phyloP scores from a whole-genome alignment of 352 stramenopile species.

The Phytopythium sindhum region DNA sequence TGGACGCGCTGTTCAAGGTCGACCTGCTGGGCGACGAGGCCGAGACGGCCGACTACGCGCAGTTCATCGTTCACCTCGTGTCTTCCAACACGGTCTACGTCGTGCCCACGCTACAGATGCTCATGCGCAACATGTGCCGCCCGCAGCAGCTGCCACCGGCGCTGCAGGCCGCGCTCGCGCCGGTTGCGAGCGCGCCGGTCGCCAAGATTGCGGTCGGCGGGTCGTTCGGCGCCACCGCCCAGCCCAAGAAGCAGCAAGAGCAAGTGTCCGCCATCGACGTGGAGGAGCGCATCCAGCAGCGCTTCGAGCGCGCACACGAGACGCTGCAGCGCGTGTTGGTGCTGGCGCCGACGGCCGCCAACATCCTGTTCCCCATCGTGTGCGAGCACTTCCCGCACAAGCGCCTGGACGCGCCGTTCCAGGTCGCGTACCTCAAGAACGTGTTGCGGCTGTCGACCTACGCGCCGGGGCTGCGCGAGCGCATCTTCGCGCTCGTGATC shows the following conservation, averaged over 20 bases:
- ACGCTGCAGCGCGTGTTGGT: slow-evolving; percentile 63
- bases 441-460: slow-evolving; percentile 68
- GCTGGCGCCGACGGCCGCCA: slow-evolving; percentile 70
- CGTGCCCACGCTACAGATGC: slow-evolving; percentile 78
- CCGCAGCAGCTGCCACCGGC: slow-evolving; percentile 43
- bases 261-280: slow-evolving; percentile 21
- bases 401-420: slow-evolving; percentile 56
- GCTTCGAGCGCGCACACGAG: slow-evolving; percentile 58
- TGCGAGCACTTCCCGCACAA: slow-evolving; percentile 84
- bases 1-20: slow-evolving; percentile 85
- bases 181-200: slow-evolving; percentile 3
- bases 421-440: slow-evolving; percentile 73
- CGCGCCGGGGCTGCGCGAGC: slow-evolving; percentile 66
- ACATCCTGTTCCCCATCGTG: slow-evolving; percentile 73
- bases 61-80: slow-evolving; percentile 74
- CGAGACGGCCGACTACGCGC: slow-evolving; percentile 68
- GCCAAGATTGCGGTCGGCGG: slow-evolving; percentile 39
- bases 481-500: slow-evolving; percentile 80
- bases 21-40: slow-evolving; percentile 49
- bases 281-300: slow-evolving; percentile 50
- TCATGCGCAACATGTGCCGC: slow-evolving; percentile 67
- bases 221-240: slow-evolving; percentile 30
- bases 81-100: slow-evolving; percentile 84
- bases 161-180: slow-evolving; percentile 16
- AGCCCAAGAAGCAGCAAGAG: slow-evolving; percentile 13